Evolutionary conservation across 1,139 yeast genomes (phyloP), one percentile per base, ranked within the genome.

Genomic region (Blastobotrys proliferans): DNA sequence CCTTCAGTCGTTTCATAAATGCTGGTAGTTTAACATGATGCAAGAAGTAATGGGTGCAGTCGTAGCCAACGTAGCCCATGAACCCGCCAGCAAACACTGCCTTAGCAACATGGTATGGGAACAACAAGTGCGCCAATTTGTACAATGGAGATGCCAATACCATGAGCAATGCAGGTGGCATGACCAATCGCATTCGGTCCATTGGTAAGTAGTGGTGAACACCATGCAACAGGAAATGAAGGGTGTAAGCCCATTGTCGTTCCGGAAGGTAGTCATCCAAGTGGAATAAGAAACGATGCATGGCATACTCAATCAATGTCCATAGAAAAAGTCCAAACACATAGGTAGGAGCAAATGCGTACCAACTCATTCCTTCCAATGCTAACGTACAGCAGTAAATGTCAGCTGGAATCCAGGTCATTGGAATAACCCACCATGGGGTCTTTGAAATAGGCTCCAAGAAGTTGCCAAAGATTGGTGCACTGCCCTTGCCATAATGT

Each of bases 191-290:
- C 64, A 80, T 73, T 47, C 78, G 77, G 68, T 92, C 99, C 98
- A 94, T 92, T 49, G 99, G 99, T 56, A 92, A 73, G 65, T 87
- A 92, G 64, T 92, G 99, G 63, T 92, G 99, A 44, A 90, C 83
- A 41, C 99, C 99, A 59, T 92, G 99, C 52, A 90, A 72, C 51
- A 88, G 66, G 72, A 92, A 92, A 65, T 92, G 99, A 36, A 87
- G 55, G 1, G 95, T 78, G 58, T 83, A 81, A 16, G 85, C 84
- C 27, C 76, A 46, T 40, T 80, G 82, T 63, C 83, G 77, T 53
- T 86, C 85, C 10, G 99, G 99, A 52, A 94, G 73, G 61, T 81
- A 77, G 39, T 76, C 70, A 63, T 92, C 99, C 58, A 92, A 71
- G 63, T 92, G 99, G 81, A 92, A 92, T 51, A 94, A 64, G 65